A percentile compares a stretch with the other conserved stretches of the same genome.
These are phyloP conservation scores for Coffea humblotiana DNA, from an alignment of 305 asterid genomes.

Conservation along the genomic window DNA sequence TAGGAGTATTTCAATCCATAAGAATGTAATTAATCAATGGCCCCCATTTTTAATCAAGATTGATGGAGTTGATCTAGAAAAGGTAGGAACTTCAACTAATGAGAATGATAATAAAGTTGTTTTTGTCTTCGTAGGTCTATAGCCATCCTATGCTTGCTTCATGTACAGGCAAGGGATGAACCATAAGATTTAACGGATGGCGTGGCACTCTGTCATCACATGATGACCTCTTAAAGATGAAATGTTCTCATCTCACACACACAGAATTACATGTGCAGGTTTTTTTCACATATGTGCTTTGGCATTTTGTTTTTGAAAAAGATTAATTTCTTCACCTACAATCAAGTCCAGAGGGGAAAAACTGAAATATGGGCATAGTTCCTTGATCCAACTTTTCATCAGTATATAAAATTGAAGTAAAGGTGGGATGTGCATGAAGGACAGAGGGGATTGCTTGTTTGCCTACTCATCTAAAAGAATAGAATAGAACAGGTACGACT, in stretches of 20 bases:
- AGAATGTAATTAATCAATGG: not conserved
- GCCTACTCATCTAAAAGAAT: constrained; percentile 5
- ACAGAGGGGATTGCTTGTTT: constrained; percentile 17
- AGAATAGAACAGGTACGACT: not conserved
- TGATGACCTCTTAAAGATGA: constrained; percentile 7
- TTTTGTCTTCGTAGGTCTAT: not conserved
- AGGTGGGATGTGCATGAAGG: constrained; percentile 11
- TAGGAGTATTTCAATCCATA: not conserved
- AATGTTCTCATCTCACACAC: not conserved
- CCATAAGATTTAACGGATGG: constrained; percentile 2
- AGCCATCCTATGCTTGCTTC: constrained; percentile 13
- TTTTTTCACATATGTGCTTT: not conserved
- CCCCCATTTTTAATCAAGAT: not conserved
- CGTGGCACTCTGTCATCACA: constrained; percentile 18
- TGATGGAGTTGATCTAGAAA: not conserved
- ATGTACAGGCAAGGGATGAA: constrained; percentile 21
- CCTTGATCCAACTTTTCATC: not conserved
- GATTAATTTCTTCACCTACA: not conserved
- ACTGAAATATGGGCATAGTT: not conserved
- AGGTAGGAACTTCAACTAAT: not conserved
- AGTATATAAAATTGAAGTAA: not conserved
- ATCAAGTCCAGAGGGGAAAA: not conserved
- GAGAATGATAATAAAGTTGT: not conserved
- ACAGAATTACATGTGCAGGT: not conserved
- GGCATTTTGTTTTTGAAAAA: not conserved